Conservation (phyloP, 2,329 filamentous ascomycete genomes). For the Monilinia fructigena region DNA sequence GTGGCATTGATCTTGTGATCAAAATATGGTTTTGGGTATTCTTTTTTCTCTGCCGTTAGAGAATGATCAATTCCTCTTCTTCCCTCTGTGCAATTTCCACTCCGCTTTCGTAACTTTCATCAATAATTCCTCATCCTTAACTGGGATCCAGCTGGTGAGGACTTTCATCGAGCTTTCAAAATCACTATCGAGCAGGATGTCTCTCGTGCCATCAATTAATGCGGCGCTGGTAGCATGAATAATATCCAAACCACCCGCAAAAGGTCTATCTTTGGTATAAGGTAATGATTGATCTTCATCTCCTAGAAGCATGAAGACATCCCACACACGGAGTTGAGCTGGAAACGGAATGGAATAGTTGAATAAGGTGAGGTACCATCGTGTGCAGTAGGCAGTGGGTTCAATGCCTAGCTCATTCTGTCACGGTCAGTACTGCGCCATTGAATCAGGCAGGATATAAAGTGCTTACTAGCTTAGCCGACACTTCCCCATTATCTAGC, state of each 20-base stretch:
- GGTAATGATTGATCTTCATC: constrained; percentile 55
- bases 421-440: constrained; percentile 25
- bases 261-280: constrained; percentile 41
- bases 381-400: constrained; percentile 88
- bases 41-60: background rate
- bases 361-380: constrained; percentile 97
- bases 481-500: constrained; percentile 76
- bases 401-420: constrained; percentile 76
- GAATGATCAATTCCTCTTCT: constrained; percentile 36
- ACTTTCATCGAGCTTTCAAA: constrained; percentile 99
- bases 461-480: constrained; percentile 69
- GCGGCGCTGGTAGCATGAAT: constrained; percentile 88
- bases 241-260: constrained; percentile 73
- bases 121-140: constrained; percentile 89
- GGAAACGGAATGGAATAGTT: constrained; percentile 95
- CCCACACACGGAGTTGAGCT: constrained; percentile 93
- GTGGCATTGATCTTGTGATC: background rate
- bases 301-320: constrained; percentile 93
- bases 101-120: constrained; percentile 89
- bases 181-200: constrained; percentile 86
- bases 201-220: constrained; percentile 83
- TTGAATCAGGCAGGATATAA: background rate
- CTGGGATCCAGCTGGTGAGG: constrained; percentile 87
- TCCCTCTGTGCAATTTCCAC: constrained; percentile 66
- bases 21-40: constrained; percentile 1